These are phyloP conservation scores for Hymenoscyphus fraxineus DNA, from an alignment of 2,329 filamentous ascomycete genomes.

Conservation along the genomic window DNA sequence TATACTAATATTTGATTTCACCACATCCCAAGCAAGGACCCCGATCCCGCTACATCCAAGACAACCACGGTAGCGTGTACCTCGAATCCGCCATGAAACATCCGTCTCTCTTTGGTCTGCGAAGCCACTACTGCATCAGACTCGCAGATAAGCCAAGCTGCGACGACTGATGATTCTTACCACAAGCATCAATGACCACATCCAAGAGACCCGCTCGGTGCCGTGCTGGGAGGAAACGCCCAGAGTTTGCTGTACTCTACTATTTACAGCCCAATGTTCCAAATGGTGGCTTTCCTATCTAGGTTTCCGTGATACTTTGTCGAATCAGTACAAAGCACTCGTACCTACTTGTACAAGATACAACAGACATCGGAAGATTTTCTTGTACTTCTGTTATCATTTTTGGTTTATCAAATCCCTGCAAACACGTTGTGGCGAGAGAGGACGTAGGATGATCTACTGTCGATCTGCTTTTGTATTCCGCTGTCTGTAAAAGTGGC, in stretches of 20 bases:
- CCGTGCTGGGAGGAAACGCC: background rate
- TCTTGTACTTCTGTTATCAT: background rate
- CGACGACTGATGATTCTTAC: background rate
- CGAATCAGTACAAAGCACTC: background rate
- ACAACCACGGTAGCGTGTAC: background rate
- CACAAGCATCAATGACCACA: background rate
- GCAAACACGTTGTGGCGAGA: background rate
- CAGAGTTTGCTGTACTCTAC: background rate
- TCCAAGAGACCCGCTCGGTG: background rate
- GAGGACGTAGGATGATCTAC: background rate
- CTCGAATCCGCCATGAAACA: background rate
- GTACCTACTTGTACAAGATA: background rate
- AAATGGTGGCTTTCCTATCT: background rate
- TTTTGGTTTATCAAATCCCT: background rate
- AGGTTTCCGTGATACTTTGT: background rate
- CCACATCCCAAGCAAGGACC: background rate
- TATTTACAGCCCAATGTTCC: background rate
- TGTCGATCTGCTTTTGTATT: background rate
- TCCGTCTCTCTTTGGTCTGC: background rate
- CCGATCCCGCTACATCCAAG: background rate
- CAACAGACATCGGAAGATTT: background rate
- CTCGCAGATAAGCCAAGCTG: conserved; percentile 2
- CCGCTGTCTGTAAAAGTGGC: too few species aligned
- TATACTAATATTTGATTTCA: background rate
- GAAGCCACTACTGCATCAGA: background rate